phyloP scores from a whole-genome alignment of 805 yeast genomes.

The Nakazawaea wyomingensis region DNA sequence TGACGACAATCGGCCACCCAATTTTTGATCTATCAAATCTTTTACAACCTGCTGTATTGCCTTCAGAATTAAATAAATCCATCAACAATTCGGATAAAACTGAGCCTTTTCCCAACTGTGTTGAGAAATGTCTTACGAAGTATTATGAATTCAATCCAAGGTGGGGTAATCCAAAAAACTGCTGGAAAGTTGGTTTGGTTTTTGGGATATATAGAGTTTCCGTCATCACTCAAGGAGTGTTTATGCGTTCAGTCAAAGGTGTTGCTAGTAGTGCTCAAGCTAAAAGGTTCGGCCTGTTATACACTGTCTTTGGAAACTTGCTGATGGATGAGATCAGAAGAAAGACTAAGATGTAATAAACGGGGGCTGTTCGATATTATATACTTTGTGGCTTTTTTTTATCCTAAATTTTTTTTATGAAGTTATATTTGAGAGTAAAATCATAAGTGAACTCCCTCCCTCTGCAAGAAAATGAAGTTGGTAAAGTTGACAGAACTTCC shows the following conservation, averaged over 20 bases:
- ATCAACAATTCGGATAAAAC: constrained; percentile 14
- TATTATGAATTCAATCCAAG: constrained; percentile 28
- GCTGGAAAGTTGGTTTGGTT: constrained; percentile 49
- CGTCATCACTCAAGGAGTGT: constrained; percentile 60
- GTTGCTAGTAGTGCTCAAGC: constrained; percentile 12
- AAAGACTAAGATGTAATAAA: constrained; percentile 1
- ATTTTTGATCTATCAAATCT: constrained; percentile 56
- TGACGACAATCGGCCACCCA: constrained; percentile 62
- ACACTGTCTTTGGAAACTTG: constrained; percentile 10
- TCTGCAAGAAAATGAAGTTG: constrained; percentile 5
- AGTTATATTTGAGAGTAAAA: no score
- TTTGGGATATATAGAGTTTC: constrained; percentile 51
- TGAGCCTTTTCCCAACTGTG: constrained; percentile 10
- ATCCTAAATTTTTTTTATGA: no score
- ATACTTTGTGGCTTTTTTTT: background rate
- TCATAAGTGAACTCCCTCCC: no score
- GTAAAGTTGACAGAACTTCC: constrained; percentile 3
- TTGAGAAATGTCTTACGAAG: constrained; percentile 16
- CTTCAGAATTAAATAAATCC: constrained; percentile 30
- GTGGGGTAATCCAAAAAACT: constrained; percentile 35
- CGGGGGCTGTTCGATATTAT: background rate
- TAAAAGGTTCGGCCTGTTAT: constrained; percentile 14
- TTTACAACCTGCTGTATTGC: constrained; percentile 47
- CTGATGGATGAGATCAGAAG: constrained; percentile 7
- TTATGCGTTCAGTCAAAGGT: constrained; percentile 47